Percentiles rank a stretch among this genome's conserved stretches.
These are phyloP conservation scores for Pistacia vera DNA, from an alignment of 345 rosid genomes.

Conservation along the genomic window DNA sequence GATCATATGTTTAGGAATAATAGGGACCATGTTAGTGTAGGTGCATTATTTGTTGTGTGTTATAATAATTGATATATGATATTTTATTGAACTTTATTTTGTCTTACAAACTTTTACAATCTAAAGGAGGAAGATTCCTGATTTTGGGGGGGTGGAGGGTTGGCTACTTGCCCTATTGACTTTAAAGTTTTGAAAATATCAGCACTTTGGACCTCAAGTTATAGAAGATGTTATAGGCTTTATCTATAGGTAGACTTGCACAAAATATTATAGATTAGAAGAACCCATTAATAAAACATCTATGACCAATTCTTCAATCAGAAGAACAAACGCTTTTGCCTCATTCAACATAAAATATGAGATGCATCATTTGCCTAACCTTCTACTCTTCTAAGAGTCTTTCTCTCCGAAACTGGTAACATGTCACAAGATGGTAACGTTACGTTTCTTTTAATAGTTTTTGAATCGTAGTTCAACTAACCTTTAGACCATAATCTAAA, in stretches of 20 bases:
- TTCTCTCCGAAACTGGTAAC: no score
- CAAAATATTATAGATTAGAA: background rate
- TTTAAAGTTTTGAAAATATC: background rate
- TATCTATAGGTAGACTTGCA: background rate
- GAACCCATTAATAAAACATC: no score
- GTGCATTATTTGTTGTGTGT: background rate
- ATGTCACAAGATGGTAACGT: no score
- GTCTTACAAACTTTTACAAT: background rate
- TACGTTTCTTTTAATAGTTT: no score
- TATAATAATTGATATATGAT: background rate
- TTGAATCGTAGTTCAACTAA: no score
- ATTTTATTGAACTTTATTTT: background rate
- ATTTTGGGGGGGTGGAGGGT: background rate
- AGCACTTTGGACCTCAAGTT: background rate
- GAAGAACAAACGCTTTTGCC: no score
- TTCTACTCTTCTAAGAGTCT: no score
- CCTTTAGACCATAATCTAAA: no score
- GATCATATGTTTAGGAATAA: background rate
- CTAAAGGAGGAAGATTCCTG: background rate
- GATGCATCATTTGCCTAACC: no score
- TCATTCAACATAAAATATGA: no score
- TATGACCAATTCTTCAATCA: no score
- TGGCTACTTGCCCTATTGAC: constrained; percentile 7
- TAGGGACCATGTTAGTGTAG: background rate
- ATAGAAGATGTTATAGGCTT: background rate